These are phyloP conservation scores for Globisporangium middletonii DNA, from an alignment of 352 stramenopile species.

Conservation along the genomic window DNA sequence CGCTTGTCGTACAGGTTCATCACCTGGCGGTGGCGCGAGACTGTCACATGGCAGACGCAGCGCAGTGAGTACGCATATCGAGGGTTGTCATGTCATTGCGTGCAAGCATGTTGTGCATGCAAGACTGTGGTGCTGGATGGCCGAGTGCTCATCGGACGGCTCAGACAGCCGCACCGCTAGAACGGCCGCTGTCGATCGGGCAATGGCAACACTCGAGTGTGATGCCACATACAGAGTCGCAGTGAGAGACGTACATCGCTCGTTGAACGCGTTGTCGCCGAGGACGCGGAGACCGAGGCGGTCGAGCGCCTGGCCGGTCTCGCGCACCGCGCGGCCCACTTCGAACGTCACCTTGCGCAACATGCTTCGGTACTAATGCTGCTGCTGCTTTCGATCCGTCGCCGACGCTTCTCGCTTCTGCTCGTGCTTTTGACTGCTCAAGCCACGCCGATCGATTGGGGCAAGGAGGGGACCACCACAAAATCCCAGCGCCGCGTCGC, in stretches of 20 bases:
- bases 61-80: neutral
- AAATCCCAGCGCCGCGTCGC: constrained; percentile 11
- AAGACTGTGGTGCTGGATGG: no score
- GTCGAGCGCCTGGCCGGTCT: constrained; percentile 96
- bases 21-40: constrained; percentile 90
- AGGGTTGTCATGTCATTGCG: no score
- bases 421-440: constrained; percentile 3
- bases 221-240: neutral
- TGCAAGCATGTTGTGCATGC: no score
- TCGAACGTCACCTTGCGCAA: constrained; percentile 88
- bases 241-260: constrained; percentile 70
- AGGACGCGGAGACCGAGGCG: constrained; percentile 88
- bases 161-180: neutral
- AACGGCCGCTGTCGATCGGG: no score
- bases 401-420: constrained; percentile 2
- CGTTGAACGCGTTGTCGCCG: constrained; percentile 83
- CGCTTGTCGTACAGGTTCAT: constrained; percentile 93
- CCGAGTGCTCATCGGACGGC: no score
- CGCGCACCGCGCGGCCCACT: constrained; percentile 89
- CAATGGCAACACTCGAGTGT: no score
- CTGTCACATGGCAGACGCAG: constrained; percentile 16
- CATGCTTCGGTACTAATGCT: constrained; percentile 29
- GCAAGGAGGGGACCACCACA: constrained; percentile 31
- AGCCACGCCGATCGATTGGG: constrained; percentile 3
- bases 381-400: constrained; percentile 2